A percentile compares a stretch with the other conserved stretches of the same genome.
phyloP scores from a whole-genome alignment of 345 rosid species.

The Lepidium aucheri region DNA sequence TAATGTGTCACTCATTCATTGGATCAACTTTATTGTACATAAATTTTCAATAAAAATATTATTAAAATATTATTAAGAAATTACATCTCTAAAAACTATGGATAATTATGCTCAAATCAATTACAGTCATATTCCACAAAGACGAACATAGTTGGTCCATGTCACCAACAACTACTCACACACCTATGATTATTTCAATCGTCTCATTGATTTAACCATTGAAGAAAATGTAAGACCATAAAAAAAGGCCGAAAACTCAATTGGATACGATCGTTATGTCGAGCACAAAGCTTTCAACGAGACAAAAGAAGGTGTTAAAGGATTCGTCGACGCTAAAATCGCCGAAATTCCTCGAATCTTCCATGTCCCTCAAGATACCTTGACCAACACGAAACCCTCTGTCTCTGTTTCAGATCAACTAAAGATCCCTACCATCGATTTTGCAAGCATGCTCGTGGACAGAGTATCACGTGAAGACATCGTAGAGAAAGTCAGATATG shows the following conservation, averaged over 20 bases:
- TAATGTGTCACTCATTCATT: too few species aligned
- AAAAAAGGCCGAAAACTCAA: not conserved
- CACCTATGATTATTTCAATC: not conserved
- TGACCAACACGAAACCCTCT: not conserved
- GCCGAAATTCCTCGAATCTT: slow-evolving; percentile 24
- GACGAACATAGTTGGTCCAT: not conserved
- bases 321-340: slow-evolving; percentile 22
- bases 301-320: slow-evolving; percentile 29
- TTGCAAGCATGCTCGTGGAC: slow-evolving; percentile 17
- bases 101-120: too few species aligned
- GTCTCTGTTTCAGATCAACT: not conserved
- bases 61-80: too few species aligned
- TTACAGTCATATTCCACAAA: not conserved
- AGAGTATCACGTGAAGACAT: not conserved
- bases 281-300: slow-evolving; percentile 31
- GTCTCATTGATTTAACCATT: not conserved
- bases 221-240: not conserved
- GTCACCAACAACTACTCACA: not conserved
- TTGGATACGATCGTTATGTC: not conserved
- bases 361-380: not conserved
- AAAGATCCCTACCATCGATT: slow-evolving; percentile 32
- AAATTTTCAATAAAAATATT: too few species aligned
- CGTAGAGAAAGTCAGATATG: slow-evolving; percentile 22
- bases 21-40: too few species aligned
- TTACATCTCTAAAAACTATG: too few species aligned